phyloP scores from a whole-genome alignment of 306 rosid genomes.

The Corylus heterophylla region DNA sequence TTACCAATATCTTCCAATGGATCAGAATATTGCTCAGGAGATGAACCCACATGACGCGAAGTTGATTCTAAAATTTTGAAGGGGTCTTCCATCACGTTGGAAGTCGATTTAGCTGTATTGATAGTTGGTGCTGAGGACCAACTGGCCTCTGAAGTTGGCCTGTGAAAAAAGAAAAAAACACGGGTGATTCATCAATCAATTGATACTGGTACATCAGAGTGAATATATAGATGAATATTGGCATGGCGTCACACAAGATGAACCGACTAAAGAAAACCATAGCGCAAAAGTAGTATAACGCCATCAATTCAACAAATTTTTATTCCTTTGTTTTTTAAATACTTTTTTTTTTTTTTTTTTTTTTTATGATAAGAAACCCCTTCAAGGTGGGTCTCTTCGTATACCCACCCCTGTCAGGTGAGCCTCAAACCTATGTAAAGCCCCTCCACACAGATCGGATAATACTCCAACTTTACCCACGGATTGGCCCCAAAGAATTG shows the following conservation, averaged over 20 bases:
- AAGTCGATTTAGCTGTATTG: slow-evolving; percentile 48
- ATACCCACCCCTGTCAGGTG: too few species aligned
- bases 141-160: slow-evolving; percentile 60
- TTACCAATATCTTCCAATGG: slow-evolving; percentile 78
- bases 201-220: not conserved
- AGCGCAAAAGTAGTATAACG: not conserved
- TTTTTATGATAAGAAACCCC: too few species aligned
- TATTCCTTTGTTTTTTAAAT: not conserved
- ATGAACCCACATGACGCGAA: slow-evolving; percentile 38
- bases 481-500: too few species aligned
- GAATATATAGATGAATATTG: not conserved
- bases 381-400: too few species aligned
- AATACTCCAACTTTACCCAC: not conserved
- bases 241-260: not conserved
- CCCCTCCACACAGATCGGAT: too few species aligned
- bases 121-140: slow-evolving; percentile 63
- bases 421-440: too few species aligned
- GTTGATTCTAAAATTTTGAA: slow-evolving; percentile 62
- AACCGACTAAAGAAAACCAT: not conserved
- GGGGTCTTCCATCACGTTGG: slow-evolving; percentile 61
- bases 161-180: slow-evolving; percentile 46
- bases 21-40: slow-evolving; percentile 54
- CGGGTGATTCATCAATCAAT: slow-evolving; percentile 1
- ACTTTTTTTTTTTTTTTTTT: not conserved
- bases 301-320: not conserved